Base-by-base conservation (phyloP, 805 yeast genomes). In the Metschnikowia noctiluminum region DNA sequence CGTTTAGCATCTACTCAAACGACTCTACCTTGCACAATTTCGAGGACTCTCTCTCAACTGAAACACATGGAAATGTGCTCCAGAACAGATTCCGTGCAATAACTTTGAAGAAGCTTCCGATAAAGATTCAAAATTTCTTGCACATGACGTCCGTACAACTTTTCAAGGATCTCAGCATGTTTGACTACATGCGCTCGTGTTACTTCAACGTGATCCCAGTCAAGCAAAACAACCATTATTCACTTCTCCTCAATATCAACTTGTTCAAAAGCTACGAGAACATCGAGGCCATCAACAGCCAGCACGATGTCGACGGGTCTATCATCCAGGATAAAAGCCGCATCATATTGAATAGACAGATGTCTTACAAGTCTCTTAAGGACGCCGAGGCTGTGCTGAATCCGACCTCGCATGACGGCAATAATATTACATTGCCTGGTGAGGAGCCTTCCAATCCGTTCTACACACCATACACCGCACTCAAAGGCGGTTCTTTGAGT, bases 161-260 rank as follows among this genome's bases (percentile, higher is more conserved):
- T 34, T 70, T 70, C 54, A 69, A 72, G 44, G 56, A 61, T 28
- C 61, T 70, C 46, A 56, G 62, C 28, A 53, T 70, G 26, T 70
- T 61, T 49, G 71, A 69, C 51, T 73, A 72, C 59, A 65, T 69
- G 68, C 55, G 64, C 34, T 67, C 74, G 6, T 72, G 75, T 50
- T 73, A 73, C 55, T 66, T 57, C 45, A 73, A 73, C 47, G 51
- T 58, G 34, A 59, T 66, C 15, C 75, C 75, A 1, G 54, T 55
- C 13, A 57, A 56, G 43, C 50, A 63, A 16, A 66, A 70, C 49
- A 71, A 70, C 47, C 77, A 73, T 59, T 73, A 65, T 51, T 53
- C 66, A 11, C 62, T 64, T 11, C 53, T 73, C n/a, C 52, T 73
- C 15, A 65, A 60, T 15, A 55, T 71, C 37, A 70, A 73, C 54